Percentiles rank a stretch among this genome's conserved stretches.
Evolutionary conservation across 441 rosid genomes (phyloP).

Genomic region (Gossypium gossypioides): DNA sequence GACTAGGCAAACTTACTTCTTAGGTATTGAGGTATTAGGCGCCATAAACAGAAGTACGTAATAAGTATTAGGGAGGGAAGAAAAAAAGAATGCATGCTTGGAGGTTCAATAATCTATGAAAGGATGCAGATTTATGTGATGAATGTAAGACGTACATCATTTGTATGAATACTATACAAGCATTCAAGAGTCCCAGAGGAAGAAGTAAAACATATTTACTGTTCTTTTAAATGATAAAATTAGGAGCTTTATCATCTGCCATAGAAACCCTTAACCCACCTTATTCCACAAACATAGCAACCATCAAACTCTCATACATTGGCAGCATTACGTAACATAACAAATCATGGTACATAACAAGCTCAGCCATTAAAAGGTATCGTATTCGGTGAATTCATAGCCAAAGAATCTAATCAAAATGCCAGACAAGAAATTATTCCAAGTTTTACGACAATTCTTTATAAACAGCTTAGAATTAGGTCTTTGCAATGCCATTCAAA

Average conservation of each 20-base stretch:
- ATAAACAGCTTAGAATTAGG: neutral
- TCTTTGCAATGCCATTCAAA: neutral
- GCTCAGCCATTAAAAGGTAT: neutral
- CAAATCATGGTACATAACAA: neutral
- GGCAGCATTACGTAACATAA: neutral
- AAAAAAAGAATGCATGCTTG: neutral
- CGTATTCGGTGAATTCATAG: neutral
- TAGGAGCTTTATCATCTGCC: neutral
- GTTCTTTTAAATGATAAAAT: neutral
- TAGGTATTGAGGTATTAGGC: neutral
- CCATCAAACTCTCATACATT: neutral
- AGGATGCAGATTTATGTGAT: neutral
- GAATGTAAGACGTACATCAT: neutral
- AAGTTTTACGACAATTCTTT: neutral
- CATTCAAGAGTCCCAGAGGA: neutral
- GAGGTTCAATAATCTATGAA: neutral
- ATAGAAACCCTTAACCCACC: neutral
- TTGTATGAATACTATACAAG: neutral
- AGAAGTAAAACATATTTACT: neutral
- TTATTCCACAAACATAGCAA: neutral
- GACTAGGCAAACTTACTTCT: neutral
- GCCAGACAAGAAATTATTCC: neutral
- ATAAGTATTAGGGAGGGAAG: neutral
- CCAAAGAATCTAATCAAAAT: neutral
- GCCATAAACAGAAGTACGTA: neutral